Conservation (phyloP, 73 alveolate species). For the Blepharisma stoltei region DNA sequence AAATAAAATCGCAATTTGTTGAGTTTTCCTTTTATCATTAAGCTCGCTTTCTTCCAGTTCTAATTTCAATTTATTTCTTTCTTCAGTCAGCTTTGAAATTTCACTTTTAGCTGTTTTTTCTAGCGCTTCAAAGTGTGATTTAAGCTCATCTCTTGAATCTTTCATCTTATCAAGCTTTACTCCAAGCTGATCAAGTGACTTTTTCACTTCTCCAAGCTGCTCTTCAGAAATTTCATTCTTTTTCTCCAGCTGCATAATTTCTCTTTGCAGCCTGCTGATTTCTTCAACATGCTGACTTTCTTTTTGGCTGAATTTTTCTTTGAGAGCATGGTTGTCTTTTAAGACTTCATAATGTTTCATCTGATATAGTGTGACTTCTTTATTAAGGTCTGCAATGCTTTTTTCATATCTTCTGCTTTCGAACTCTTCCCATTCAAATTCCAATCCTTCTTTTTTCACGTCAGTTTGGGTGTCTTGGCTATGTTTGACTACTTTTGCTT, state of each 20-base stretch:
- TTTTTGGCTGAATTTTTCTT: slow-evolving; percentile 1
- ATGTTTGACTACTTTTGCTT: slow-evolving; percentile 27
- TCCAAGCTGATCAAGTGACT: background rate
- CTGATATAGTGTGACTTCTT: background rate
- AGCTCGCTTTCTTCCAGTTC: background rate
- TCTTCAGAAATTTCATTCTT: slow-evolving; percentile 30
- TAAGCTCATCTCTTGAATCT: background rate
- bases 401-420: slow-evolving; percentile 32
- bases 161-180: background rate
- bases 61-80: background rate
- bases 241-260: slow-evolving; percentile 34
- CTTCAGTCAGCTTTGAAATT: background rate
- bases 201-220: slow-evolving; percentile 20
- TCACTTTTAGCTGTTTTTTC: slow-evolving; percentile 13
- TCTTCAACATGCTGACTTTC: slow-evolving; percentile 32
- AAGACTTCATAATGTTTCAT: background rate
- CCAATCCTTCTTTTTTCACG: slow-evolving; percentile 32
- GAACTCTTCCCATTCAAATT: slow-evolving; percentile 25
- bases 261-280: slow-evolving; percentile 34
- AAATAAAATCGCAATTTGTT: background rate
- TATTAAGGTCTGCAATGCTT: slow-evolving; percentile 8
- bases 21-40: background rate
- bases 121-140: slow-evolving; percentile 15
- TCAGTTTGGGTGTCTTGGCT: slow-evolving; percentile 23
- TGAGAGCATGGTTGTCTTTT: slow-evolving; percentile 27